phyloP scores from a whole-genome alignment of 306 rosid genomes.

The Fagus crenata region DNA sequence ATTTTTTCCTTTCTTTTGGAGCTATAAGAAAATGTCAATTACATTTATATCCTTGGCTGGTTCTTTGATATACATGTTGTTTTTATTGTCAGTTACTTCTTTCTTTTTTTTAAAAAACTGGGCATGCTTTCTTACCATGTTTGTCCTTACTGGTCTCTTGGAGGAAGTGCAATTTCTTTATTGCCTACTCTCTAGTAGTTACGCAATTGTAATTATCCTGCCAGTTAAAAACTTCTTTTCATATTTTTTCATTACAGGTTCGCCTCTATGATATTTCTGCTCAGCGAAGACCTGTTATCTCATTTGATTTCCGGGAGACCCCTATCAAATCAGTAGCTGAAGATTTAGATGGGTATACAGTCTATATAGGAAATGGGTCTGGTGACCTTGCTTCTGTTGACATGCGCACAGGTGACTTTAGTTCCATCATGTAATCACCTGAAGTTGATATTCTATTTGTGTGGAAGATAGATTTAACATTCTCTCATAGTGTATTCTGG shows the following conservation, averaged over 20 bases:
- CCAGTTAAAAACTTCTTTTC: neutral
- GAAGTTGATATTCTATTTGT: neutral
- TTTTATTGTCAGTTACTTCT: neutral
- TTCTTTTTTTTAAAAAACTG: neutral
- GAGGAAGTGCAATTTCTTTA: neutral
- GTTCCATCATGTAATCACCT: constrained; percentile 6
- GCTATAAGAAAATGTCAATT: neutral
- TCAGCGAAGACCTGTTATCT: constrained; percentile 86
- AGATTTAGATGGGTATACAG: constrained; percentile 75
- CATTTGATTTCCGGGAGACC: constrained; percentile 75
- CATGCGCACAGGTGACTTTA: constrained; percentile 75
- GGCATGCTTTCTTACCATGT: neutral
- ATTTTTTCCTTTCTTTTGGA: too few relatives aligned
- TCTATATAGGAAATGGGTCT: constrained; percentile 85
- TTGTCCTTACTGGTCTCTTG: neutral
- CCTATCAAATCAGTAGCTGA: constrained; percentile 77
- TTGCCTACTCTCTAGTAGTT: constrained; percentile 10
- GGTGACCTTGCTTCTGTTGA: constrained; percentile 95
- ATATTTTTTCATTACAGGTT: constrained; percentile 49
- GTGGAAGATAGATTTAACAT: neutral
- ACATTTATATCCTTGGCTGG: neutral
- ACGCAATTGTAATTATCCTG: constrained; percentile 5
- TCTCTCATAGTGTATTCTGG: neutral
- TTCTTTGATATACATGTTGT: neutral
- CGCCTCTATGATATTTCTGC: constrained; percentile 91